Evolutionary conservation across 2,329 filamentous ascomycete genomes (phyloP).

Genomic region (Fusarium haematococcum): DNA sequence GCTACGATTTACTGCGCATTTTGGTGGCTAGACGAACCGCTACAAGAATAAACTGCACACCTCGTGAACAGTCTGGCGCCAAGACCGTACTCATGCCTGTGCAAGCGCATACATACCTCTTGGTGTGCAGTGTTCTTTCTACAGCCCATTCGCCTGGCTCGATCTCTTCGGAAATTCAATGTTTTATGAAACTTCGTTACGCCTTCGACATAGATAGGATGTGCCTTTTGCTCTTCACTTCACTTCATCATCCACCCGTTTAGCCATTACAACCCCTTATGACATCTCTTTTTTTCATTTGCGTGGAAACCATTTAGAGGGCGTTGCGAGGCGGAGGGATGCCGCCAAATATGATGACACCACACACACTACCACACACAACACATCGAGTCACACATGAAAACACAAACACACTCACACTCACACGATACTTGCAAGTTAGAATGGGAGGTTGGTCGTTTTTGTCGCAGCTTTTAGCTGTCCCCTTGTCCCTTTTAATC

Average conservation of each 20-base stretch:
- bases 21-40: neutral
- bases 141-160: conserved; percentile 1
- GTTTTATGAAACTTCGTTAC: neutral
- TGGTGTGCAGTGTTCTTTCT: neutral
- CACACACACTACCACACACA: conserved; percentile 1
- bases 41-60: neutral
- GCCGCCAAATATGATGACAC: conserved; percentile 24
- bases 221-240: conserved; percentile 3
- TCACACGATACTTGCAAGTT: conserved; percentile 17
- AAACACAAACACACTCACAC: conserved; percentile 2
- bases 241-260: neutral
- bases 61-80: neutral
- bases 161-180: neutral
- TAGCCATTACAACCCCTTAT: conserved; percentile 22
- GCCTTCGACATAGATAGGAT: conserved; percentile 13
- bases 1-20: neutral
- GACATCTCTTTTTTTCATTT: conserved; percentile 28
- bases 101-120: neutral
- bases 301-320: conserved; percentile 42
- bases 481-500: conserved; percentile 9
- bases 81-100: neutral
- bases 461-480: conserved; percentile 6
- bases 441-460: conserved; percentile 27
- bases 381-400: conserved; percentile 7
- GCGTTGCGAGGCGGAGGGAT: conserved; percentile 35